Conservation (phyloP, 208 protist species). For the Leishmania tarentolae region DNA sequence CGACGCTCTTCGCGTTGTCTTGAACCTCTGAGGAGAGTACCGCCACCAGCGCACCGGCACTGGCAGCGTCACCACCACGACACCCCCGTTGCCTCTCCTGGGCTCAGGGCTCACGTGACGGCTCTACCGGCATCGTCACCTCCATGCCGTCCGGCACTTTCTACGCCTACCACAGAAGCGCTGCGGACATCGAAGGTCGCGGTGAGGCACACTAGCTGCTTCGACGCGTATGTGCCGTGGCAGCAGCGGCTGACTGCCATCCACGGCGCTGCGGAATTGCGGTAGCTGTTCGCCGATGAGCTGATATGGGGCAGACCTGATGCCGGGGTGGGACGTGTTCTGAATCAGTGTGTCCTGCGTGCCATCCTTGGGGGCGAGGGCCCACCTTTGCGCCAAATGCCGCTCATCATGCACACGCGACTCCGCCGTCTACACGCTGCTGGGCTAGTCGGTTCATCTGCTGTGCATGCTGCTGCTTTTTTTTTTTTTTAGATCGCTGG, state of each 20-base stretch:
- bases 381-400: constrained; percentile 35
- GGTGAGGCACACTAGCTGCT: constrained; percentile 1
- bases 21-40: no score
- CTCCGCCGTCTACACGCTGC: constrained; percentile 54
- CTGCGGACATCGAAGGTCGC: background rate
- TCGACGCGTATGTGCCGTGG: background rate
- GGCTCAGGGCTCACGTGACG: no score
- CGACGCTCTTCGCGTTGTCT: no score
- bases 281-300: background rate
- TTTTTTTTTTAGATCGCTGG: constrained; percentile 85
- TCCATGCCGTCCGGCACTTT: background rate
- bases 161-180: background rate
- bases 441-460: constrained; percentile 76
- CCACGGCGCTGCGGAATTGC: background rate
- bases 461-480: constrained; percentile 87
- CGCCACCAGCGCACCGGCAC: no score
- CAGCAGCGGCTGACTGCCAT: background rate
- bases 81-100: no score
- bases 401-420: constrained; percentile 41
- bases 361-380: background rate
- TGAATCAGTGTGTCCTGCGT: background rate
- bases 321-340: background rate
- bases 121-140: background rate
- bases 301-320: background rate
- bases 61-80: no score